A percentile compares a stretch with the other conserved stretches of the same genome.
phyloP scores from a whole-genome alignment of 768 basidiomycete genomes.

The Hygrophorus pudorinus region DNA sequence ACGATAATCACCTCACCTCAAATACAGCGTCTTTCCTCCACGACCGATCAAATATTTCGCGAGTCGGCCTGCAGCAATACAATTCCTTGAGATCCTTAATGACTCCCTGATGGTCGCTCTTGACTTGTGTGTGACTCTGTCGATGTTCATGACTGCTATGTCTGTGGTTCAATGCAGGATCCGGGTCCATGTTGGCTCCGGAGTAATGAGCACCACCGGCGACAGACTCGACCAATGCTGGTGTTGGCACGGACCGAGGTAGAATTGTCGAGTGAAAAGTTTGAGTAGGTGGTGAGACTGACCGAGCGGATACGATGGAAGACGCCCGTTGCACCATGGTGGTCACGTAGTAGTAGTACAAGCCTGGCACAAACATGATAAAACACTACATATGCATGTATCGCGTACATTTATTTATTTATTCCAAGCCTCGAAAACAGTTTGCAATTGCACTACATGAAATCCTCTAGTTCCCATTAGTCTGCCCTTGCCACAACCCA shows the following conservation, averaged over 20 bases:
- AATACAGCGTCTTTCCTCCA: slow-evolving; percentile 47
- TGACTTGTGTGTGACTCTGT: slow-evolving; percentile 24
- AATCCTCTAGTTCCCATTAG: slow-evolving; percentile 30
- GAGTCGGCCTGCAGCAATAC: slow-evolving; percentile 43
- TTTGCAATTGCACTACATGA: slow-evolving; percentile 9
- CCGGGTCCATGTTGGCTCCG: slow-evolving; percentile 33
- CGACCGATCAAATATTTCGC: slow-evolving; percentile 40
- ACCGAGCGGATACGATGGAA: slow-evolving; percentile 8
- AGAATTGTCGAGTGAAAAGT: slow-evolving; percentile 37
- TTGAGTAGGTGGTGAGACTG: slow-evolving; percentile 29
- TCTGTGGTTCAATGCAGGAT: slow-evolving; percentile 24
- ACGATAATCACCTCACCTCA: slow-evolving; percentile 27
- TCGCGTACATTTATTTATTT: no score
- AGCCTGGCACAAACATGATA: no score
- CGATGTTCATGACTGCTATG: slow-evolving; percentile 25
- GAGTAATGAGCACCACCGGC: slow-evolving; percentile 57
- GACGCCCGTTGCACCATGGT: background rate
- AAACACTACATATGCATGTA: no score
- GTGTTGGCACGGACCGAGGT: slow-evolving; percentile 34
- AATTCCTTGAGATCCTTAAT: slow-evolving; percentile 50
- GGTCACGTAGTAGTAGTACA: no score
- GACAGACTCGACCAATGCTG: slow-evolving; percentile 45
- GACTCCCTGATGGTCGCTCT: slow-evolving; percentile 34
- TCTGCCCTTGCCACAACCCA: slow-evolving; percentile 76
- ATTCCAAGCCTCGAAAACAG: no score